A percentile compares a stretch with the other conserved stretches of the same genome.
phyloP scores from a whole-genome alignment of 306 rosid species.

The Trifolium dubium region DNA sequence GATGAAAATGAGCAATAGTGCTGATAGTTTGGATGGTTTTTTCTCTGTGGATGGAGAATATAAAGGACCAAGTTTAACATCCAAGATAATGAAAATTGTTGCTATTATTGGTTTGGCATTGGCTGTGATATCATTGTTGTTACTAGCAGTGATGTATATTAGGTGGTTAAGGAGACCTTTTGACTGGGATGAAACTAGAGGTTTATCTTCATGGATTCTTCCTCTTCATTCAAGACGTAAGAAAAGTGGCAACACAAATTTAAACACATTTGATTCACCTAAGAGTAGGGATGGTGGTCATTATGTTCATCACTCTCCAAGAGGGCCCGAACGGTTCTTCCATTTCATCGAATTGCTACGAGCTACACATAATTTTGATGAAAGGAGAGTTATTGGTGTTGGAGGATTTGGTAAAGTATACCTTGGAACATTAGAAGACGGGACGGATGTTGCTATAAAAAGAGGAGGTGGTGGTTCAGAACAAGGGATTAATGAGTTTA shows the following conservation, averaged over 20 bases:
- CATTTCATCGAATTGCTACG: constrained; percentile 55
- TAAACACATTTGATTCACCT: constrained; percentile 50
- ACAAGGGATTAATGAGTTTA: constrained; percentile 85
- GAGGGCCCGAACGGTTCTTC: constrained; percentile 57
- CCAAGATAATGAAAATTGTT: constrained; percentile 41
- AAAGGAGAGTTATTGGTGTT: constrained; percentile 72
- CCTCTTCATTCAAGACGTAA: constrained; percentile 48
- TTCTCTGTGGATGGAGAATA: constrained; percentile 56
- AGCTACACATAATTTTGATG: constrained; percentile 70
- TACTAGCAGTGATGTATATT: constrained; percentile 43
- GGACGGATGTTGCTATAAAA: constrained; percentile 73
- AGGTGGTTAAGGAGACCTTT: constrained; percentile 64
- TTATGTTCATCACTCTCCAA: constrained; percentile 42
- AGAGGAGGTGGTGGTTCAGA: constrained; percentile 70
- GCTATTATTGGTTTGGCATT: constrained; percentile 58
- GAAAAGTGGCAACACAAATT: constrained; percentile 22
- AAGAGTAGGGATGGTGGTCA: constrained; percentile 58
- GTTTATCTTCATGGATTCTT: constrained; percentile 74
- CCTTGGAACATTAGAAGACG: constrained; percentile 68
- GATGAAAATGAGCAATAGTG: constrained; percentile 72
- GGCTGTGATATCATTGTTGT: constrained; percentile 46
- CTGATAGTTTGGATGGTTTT: constrained; percentile 63
- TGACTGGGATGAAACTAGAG: constrained; percentile 51
- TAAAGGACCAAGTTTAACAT: constrained; percentile 45
- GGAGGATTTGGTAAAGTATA: constrained; percentile 95